Evolutionary conservation across 1,284 basidiomycete genomes (phyloP).

Genomic region (Pterula multifida): DNA sequence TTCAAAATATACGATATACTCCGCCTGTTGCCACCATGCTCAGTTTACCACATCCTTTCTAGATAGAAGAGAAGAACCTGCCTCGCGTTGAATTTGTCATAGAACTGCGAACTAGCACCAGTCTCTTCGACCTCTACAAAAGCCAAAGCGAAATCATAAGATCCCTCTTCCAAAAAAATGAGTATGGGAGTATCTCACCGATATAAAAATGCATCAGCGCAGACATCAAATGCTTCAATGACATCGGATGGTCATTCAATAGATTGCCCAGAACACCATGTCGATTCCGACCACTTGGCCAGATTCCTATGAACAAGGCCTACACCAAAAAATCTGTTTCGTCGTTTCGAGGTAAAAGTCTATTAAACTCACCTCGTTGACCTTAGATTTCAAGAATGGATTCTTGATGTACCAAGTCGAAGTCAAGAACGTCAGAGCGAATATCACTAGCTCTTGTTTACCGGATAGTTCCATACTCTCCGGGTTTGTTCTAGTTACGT

Average conservation of each 20-base stretch:
- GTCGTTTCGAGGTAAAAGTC: not conserved
- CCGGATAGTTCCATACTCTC: conserved; percentile 75
- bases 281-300: conserved; percentile 64
- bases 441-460: conserved; percentile 82
- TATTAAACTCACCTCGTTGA: conserved; percentile 72
- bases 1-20: conserved; percentile 82
- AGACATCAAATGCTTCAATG: conserved; percentile 83
- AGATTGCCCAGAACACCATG: conserved; percentile 74
- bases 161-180: not conserved
- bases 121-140: conserved; percentile 90
- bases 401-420: conserved; percentile 98
- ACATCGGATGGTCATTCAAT: conserved; percentile 78
- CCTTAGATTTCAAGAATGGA: conserved; percentile 95
- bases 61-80: conserved; percentile 9
- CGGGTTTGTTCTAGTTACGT: conserved; percentile 50
- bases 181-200: conserved; percentile 41
- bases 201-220: conserved; percentile 94
- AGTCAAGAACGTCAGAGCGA: conserved; percentile 85
- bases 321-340: too few species aligned
- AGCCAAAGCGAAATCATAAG: conserved; percentile 4
- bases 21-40: conserved; percentile 49
- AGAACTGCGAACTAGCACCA: conserved; percentile 96
- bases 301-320: conserved; percentile 78
- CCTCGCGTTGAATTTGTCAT: conserved; percentile 87
- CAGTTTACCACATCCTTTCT: too few species aligned